phyloP scores from a whole-genome alignment of 2,329 filamentous ascomycete species.

The Davidsoniella neocaledoniae region DNA sequence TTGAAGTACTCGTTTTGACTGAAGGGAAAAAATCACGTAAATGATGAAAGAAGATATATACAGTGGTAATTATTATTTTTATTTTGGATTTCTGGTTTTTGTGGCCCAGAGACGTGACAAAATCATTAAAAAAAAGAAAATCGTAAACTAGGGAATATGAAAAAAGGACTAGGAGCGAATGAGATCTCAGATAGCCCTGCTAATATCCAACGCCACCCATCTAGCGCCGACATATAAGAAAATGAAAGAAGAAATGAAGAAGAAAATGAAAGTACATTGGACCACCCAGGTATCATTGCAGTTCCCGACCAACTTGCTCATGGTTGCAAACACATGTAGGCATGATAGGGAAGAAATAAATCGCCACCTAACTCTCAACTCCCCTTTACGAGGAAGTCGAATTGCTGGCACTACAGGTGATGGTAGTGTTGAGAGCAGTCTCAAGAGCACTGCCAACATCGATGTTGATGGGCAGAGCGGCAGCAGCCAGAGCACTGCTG shows the following conservation, averaged over 20 bases:
- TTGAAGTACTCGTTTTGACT: too few species aligned
- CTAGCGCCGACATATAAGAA: not conserved
- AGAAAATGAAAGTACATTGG: too few species aligned
- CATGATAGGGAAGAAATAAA: too few species aligned
- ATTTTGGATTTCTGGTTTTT: too few species aligned
- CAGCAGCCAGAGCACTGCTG: conserved; percentile 33
- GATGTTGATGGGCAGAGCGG: conserved; percentile 35
- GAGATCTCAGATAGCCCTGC: not conserved
- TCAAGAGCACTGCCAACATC: conserved; percentile 29
- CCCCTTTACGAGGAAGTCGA: conserved; percentile 1
- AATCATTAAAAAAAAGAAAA: not conserved
- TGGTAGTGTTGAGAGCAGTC: conserved; percentile 18
- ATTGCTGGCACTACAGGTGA: conserved; percentile 12
- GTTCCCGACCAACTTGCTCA: too few species aligned
- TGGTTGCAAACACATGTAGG: too few species aligned
- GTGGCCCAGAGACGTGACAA: too few species aligned
- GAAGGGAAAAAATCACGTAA: too few species aligned
- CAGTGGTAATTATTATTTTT: too few species aligned
- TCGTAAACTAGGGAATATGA: not conserved
- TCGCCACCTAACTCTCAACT: not conserved
- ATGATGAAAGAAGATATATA: too few species aligned
- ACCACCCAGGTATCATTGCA: too few species aligned
- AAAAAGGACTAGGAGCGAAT: not conserved
- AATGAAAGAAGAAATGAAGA: not conserved
- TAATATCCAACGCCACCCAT: not conserved